A percentile compares a stretch with the other conserved stretches of the same genome.
These are phyloP conservation scores for Lasiodiplodia theobromae DNA, from an alignment of 2,329 filamentous ascomycete species.

Conservation along the genomic window DNA sequence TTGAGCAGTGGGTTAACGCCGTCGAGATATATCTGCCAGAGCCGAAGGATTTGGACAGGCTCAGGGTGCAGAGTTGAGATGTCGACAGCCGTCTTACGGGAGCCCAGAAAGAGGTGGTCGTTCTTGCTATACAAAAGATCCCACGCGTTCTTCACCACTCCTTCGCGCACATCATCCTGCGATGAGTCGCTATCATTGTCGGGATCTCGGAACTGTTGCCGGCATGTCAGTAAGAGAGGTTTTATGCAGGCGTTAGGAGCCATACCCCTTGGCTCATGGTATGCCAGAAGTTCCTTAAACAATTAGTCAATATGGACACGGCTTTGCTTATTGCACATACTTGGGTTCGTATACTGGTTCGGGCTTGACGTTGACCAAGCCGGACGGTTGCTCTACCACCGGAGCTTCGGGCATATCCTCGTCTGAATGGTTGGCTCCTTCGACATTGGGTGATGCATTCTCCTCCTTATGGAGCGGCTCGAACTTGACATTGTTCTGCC, in stretches of 20 bases:
- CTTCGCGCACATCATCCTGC: slow-evolving; percentile 45
- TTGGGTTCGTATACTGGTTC: slow-evolving; percentile 1
- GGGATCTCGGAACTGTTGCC: slow-evolving; percentile 36
- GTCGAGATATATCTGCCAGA: slow-evolving; percentile 73
- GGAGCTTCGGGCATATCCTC: not conserved
- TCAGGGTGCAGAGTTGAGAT: slow-evolving; percentile 69
- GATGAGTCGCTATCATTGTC: slow-evolving; percentile 32
- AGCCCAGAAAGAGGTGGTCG: slow-evolving; percentile 62
- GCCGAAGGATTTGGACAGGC: slow-evolving; percentile 69
- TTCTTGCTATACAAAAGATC: slow-evolving; percentile 49
- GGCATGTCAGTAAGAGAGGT: slow-evolving; percentile 33
- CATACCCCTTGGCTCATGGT: slow-evolving; percentile 54
- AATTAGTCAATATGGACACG: slow-evolving; percentile 34
- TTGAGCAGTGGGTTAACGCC: slow-evolving; percentile 74
- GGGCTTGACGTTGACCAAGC: not conserved
- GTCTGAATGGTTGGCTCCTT: not conserved
- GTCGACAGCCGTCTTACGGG: slow-evolving; percentile 62
- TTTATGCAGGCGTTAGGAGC: not conserved
- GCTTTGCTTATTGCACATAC: not conserved
- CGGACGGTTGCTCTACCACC: not conserved
- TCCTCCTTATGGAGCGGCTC: slow-evolving; percentile 64
- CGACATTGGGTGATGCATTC: not conserved
- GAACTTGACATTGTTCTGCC: slow-evolving; percentile 72
- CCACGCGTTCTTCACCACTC: slow-evolving; percentile 55
- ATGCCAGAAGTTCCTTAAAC: slow-evolving; percentile 53